Percentiles rank a stretch among this genome's conserved stretches.
Evolutionary conservation across 495 filamentous ascomycete species (phyloP).

Genomic region (Monascus purpureus): DNA sequence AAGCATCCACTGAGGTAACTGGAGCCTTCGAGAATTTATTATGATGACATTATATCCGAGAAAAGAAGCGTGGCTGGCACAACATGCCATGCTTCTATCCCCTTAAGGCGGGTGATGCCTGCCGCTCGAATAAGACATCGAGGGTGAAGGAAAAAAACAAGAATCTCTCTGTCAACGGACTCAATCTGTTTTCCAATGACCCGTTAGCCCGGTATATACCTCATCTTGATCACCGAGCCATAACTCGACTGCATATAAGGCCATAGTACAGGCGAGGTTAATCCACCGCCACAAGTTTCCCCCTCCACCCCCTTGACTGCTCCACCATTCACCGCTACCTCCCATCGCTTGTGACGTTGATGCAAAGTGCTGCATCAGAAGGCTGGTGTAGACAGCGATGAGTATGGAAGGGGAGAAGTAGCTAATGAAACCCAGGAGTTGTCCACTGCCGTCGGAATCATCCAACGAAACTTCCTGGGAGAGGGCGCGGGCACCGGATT

Average conservation of each 20-base stretch:
- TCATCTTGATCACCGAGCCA: constrained; percentile 65
- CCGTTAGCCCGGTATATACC: constrained; percentile 49
- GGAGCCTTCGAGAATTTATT: too few relatives aligned
- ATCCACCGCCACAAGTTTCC: constrained; percentile 88
- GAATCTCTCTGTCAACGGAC: background rate
- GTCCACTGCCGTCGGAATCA: constrained; percentile 69
- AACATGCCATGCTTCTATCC: too few relatives aligned
- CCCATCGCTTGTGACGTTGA: constrained; percentile 46
- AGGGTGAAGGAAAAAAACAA: too few relatives aligned
- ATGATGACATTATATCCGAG: too few relatives aligned
- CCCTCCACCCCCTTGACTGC: constrained; percentile 59
- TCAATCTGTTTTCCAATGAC: constrained; percentile 92
- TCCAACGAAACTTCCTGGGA: constrained; percentile 73
- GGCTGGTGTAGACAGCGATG: constrained; percentile 90
- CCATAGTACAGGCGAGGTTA: constrained; percentile 78
- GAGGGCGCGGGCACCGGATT: constrained; percentile 67
- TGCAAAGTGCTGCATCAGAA: constrained; percentile 90
- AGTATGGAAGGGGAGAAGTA: constrained; percentile 90
- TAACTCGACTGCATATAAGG: constrained; percentile 76
- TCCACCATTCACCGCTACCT: constrained; percentile 72
- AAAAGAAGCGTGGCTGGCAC: too few relatives aligned
- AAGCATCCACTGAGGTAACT: too few relatives aligned
- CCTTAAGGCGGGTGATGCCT: too few relatives aligned
- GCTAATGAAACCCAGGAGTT: constrained; percentile 64
- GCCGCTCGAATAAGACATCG: too few relatives aligned